Base-by-base conservation (phyloP, 495 filamentous ascomycete species). In the Neurospora sublineolata region DNA sequence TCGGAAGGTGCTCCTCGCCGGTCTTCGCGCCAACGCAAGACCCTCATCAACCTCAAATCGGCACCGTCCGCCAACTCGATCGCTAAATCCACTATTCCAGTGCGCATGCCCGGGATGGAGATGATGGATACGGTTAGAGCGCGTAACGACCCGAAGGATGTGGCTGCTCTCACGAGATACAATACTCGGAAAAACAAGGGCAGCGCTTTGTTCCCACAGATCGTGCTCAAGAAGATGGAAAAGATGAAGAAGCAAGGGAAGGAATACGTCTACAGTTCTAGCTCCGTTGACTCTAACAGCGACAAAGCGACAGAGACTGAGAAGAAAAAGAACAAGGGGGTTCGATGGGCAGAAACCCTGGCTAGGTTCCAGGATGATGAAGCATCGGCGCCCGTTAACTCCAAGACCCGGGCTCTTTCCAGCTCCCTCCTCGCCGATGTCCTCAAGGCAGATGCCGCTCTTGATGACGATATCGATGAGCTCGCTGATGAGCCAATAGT, bases 131-230 rank as follows among this genome's bases (percentile, higher is more conserved):
- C 77, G 23, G 37, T 46, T 2, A 72, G 75, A 79, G 71, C 73
- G 77, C 76, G 78, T 69, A 79, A 75, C 67, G 85, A 86, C 58
- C 85, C 86, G 39, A 86, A 87, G 74, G 84, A 86, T 68, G 74
- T 87, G 14, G 82, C 82, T 5, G 75, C 82, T 20, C 64, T 85
- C 18, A 87, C 86, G 0, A 70, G 82, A 10, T 74, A 75, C 67
- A 89, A 89, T 75, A 89, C 86, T 1, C 82, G 85, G 40, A 87
- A 85, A 74, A 89, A 89, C 77, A 88, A 87, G 76, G 83, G 77
- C 68, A 79, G 76, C 68, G 74, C 82, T 0, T 69, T 80, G 3
- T 75, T 64, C n/a, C 77, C 80, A 10, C 69, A 69, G n/a, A 37
- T 77, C 0, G 73, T 82, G 11, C 74, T 84, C 3, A 73, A 73